A percentile compares a stretch with the other conserved stretches of the same genome.
Evolutionary conservation across 495 filamentous ascomycete species (phyloP).

Genomic region (Penicillium bovifimosum): DNA sequence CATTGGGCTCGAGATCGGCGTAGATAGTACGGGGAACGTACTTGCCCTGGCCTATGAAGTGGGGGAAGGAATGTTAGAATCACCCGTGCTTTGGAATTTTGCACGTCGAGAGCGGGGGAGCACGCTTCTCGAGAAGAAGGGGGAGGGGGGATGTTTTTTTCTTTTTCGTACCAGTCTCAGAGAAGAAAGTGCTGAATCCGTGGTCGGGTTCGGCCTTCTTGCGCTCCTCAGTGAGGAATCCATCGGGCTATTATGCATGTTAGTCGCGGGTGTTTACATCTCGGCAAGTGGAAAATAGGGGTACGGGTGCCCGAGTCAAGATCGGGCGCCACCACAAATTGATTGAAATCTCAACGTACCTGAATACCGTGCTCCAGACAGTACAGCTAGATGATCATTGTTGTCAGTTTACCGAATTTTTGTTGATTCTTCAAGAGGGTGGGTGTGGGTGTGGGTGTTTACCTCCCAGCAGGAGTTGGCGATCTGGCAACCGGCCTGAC

Average conservation of each 20-base stretch:
- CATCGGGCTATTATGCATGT: constrained; percentile 70
- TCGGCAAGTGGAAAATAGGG: constrained; percentile 15
- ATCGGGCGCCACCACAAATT: constrained; percentile 14
- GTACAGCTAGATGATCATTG: constrained; percentile 66
- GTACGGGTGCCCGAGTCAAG: constrained; percentile 12
- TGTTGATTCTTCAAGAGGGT: constrained; percentile 8
- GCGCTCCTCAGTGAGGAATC: constrained; percentile 97
- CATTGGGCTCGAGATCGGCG: constrained; percentile 99
- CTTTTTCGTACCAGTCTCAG: constrained; percentile 78
- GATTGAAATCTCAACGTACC: constrained; percentile 52
- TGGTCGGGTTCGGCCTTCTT: constrained; percentile 94
- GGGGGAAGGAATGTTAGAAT: constrained; percentile 18
- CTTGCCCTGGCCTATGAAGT: constrained; percentile 79
- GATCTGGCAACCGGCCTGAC: constrained; percentile 99
- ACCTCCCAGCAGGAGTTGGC: constrained; percentile 99
- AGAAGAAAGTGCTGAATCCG: constrained; percentile 99
- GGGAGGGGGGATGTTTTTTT: constrained; percentile 1
- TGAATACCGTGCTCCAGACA: constrained; percentile 99
- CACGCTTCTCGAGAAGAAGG: background rate
- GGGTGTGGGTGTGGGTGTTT: constrained; percentile 16
- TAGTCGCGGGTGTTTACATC: constrained; percentile 22
- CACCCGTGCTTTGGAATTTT: constrained; percentile 3
- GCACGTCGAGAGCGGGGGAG: constrained; percentile 5
- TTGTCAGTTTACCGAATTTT: constrained; percentile 23
- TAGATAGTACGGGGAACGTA: constrained; percentile 99